These are phyloP conservation scores for Candida vaughaniae DNA, from an alignment of 805 yeast genomes.

Conservation along the genomic window DNA sequence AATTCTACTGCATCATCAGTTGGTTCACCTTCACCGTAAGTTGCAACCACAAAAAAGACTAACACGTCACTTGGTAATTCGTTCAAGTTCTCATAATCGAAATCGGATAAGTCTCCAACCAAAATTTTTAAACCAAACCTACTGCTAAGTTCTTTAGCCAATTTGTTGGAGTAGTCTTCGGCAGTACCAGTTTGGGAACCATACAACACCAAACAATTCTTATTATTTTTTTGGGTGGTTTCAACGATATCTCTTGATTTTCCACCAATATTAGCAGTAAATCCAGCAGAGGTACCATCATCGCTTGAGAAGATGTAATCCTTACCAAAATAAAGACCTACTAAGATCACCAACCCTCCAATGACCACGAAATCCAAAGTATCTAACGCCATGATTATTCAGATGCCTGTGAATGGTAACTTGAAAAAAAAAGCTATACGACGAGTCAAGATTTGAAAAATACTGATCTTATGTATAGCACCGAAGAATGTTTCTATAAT, in stretches of 20 bases:
- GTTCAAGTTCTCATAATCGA: constrained; percentile 76
- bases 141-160: constrained; percentile 83
- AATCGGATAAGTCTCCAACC: constrained; percentile 86
- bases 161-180: constrained; percentile 90
- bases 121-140: constrained; percentile 79
- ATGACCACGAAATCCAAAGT: constrained; percentile 69
- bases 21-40: constrained; percentile 98
- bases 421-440: constrained; percentile 1
- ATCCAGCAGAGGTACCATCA: constrained; percentile 26
- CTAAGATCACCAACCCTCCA: constrained; percentile 62
- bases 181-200: constrained; percentile 99
- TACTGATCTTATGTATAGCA: no score
- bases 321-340: constrained; percentile 65
- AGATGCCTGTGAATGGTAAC: neutral
- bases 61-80: constrained; percentile 62
- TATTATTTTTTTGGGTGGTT: constrained; percentile 57
- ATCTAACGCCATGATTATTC: constrained; percentile 56
- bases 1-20: constrained; percentile 91
- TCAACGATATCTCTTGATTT: constrained; percentile 58
- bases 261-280: constrained; percentile 27
- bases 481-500: no score
- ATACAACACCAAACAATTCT: constrained; percentile 76
- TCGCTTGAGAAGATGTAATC: constrained; percentile 45
- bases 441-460: constrained; percentile 1
- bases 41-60: constrained; percentile 71